Evolutionary conservation across 2,329 filamentous ascomycete genomes (phyloP), one percentile per base, ranked within the genome.

Genomic region (Colletotrichum paranaense): DNA sequence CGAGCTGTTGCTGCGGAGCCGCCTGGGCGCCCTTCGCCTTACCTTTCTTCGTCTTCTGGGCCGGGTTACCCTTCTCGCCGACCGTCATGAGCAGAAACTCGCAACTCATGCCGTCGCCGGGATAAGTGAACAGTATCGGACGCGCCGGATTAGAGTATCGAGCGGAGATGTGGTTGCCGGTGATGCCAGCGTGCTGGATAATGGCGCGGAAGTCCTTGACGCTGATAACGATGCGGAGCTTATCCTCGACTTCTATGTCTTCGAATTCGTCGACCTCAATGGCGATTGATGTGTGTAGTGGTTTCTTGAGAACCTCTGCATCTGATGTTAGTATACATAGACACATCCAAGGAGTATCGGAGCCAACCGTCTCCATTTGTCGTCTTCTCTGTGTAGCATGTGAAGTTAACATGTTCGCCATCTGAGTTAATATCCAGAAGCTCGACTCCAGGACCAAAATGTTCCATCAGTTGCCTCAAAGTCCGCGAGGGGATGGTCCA

Each of bases 71-170:
- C 71, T 87, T 86, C 76, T 95, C 93, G 16, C 93, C 94, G 9
- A 93, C 91, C 1, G 94, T 96, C 93, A 95, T 95, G 73, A 96
- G 88, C 56, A 95, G 92, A 77, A 95, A 95, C 76, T 95, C 92
- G 81, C 92, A 94, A 49, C 89, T 83, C 38, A 95, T 86, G 42
- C 92, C 93, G 71, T 92, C 91, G 55, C 89, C 88, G 28, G 88
- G 87, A 78, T 96, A 96, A 57, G 87, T 90, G 72, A 96, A 88
- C 78, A 94, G 92, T 79, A 96, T 88, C 1, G 94, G 94, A 19
- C 90, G 89, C 19, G 90, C 90, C 4, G 94, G 93, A 30, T 89
- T 85, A 2, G 94, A 95, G 81, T 95, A 95, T 66, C 87, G 86
- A 14, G 93, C 92, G 19, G 88, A 89, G 16, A 95, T 85, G 58